phyloP scores from a whole-genome alignment of 2,329 filamentous ascomycete species.

The Aplosporella prunicola region DNA sequence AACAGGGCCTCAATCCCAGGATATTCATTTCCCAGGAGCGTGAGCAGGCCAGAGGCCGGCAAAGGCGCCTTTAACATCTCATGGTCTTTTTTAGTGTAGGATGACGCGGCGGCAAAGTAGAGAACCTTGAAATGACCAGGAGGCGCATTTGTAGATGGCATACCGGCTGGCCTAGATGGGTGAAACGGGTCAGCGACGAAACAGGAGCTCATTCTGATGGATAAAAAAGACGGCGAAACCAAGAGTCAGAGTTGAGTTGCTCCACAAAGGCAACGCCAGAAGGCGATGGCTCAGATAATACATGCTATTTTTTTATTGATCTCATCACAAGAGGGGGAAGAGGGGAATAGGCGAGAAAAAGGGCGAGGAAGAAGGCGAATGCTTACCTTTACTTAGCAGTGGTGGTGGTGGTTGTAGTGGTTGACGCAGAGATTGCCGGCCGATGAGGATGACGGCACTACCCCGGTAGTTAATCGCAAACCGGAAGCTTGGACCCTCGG shows the following conservation, averaged over 20 bases:
- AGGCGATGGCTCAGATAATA: conserved; percentile 36
- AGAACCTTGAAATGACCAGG: conserved; percentile 65
- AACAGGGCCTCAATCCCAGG: conserved; percentile 60
- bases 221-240: too few species aligned
- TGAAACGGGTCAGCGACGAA: conserved; percentile 1
- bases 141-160: conserved; percentile 41
- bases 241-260: too few species aligned
- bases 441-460: too few species aligned
- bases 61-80: conserved; percentile 61
- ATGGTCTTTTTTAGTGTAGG: conserved; percentile 57
- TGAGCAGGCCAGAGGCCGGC: conserved; percentile 52
- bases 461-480: too few species aligned
- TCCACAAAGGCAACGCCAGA: conserved; percentile 23
- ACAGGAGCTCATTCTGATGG: too few species aligned
- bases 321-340: conserved; percentile 21
- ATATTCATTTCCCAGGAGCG: conserved; percentile 59
- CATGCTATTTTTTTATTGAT: conserved; percentile 36
- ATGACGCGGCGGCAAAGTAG: conserved; percentile 70
- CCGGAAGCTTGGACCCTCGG: too few species aligned
- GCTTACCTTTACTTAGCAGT: neutral
- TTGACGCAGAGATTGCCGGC: too few species aligned
- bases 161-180: conserved; percentile 13
- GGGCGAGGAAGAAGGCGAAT: conserved; percentile 1
- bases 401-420: too few species aligned
- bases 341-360: neutral